phyloP scores from a whole-genome alignment of 306 rosid species.

The Casuarina glauca region DNA sequence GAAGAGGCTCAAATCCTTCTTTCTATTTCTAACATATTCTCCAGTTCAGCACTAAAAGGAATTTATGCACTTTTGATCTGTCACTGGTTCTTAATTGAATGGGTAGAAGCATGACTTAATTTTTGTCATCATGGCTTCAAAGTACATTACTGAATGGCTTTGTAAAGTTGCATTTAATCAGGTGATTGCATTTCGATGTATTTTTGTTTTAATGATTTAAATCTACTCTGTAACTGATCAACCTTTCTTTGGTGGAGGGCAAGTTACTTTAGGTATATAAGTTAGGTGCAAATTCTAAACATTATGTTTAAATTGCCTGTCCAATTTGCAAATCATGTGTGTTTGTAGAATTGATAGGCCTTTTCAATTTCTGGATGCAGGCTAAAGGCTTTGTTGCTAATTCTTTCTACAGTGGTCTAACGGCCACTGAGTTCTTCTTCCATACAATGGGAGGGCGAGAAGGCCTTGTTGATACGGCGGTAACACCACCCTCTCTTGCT shows the following conservation, averaged over 20 bases:
- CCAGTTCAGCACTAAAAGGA: background rate
- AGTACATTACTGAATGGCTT: background rate
- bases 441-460: conserved; percentile 99
- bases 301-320: background rate
- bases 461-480: conserved; percentile 98
- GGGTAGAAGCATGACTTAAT: background rate
- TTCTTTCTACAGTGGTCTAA: conserved; percentile 91
- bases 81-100: background rate
- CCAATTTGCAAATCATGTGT: background rate
- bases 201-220: background rate
- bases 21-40: background rate
- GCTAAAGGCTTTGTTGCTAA: conserved; percentile 93
- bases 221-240: background rate
- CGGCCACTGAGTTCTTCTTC: conserved; percentile 95
- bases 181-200: background rate
- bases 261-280: background rate
- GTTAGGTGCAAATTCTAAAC: background rate
- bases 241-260: background rate
- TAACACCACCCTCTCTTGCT: conserved; percentile 23
- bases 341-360: conserved; percentile 19
- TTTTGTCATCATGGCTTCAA: background rate
- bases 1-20: background rate
- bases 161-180: background rate
- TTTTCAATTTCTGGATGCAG: conserved; percentile 48
- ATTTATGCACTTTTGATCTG: background rate